Percentiles rank a stretch among this genome's conserved stretches.
These are phyloP conservation scores for Penicillium coprophilum DNA, from an alignment of 495 filamentous ascomycete genomes.

Conservation along the genomic window DNA sequence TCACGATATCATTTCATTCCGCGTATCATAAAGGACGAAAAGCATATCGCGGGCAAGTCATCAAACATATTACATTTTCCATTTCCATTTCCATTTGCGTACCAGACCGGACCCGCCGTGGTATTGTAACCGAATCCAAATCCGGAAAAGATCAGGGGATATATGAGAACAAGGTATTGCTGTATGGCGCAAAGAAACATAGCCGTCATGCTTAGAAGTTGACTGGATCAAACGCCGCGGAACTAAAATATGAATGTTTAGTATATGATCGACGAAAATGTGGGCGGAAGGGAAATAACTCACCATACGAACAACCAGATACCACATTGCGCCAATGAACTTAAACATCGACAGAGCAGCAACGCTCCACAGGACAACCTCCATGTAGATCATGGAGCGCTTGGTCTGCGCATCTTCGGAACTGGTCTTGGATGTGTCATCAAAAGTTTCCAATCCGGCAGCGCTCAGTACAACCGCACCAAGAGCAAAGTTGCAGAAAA, in stretches of 20 bases:
- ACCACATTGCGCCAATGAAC: slow-evolving; percentile 92
- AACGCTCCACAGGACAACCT: slow-evolving; percentile 88
- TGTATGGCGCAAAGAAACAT: slow-evolving; percentile 23
- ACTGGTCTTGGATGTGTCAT: slow-evolving; percentile 21
- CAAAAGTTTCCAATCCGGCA: slow-evolving; percentile 72
- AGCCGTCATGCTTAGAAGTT: slow-evolving; percentile 16
- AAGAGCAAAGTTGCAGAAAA: slow-evolving; percentile 92
- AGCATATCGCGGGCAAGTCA: slow-evolving; percentile 14
- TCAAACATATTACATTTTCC: slow-evolving; percentile 26
- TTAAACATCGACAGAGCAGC: slow-evolving; percentile 84
- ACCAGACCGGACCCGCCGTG: slow-evolving; percentile 39
- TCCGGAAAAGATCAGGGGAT: slow-evolving; percentile 20
- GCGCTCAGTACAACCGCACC: slow-evolving; percentile 82
- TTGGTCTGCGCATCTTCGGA: slow-evolving; percentile 44
- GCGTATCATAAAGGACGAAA: slow-evolving; percentile 9
- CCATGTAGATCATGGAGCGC: slow-evolving; percentile 78
- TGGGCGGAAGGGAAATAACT: slow-evolving; percentile 5
- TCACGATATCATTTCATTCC: slow-evolving; percentile 11
- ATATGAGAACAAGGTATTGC: slow-evolving; percentile 23
- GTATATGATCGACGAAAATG: neutral
- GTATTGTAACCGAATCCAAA: slow-evolving; percentile 18
- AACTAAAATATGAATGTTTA: slow-evolving; percentile 39
- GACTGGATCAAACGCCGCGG: slow-evolving; percentile 46
- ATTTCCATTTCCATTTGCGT: slow-evolving; percentile 15
- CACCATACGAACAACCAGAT: slow-evolving; percentile 84